Evolutionary conservation across 768 basidiomycete genomes (phyloP).

Genomic region (Auriscalpium orientale): DNA sequence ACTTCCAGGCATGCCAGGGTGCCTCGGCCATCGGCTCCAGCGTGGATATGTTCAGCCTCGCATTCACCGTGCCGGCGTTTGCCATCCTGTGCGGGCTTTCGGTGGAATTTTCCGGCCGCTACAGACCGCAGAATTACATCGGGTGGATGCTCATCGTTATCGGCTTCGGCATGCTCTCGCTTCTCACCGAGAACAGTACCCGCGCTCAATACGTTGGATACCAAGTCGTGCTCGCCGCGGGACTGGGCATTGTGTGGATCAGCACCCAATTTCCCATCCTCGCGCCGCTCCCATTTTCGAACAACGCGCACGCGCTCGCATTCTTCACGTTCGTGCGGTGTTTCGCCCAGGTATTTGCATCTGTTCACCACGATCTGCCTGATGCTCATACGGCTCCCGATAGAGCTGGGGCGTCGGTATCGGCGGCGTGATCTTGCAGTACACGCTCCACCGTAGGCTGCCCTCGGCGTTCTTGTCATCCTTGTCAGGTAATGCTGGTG

Average conservation of each 20-base stretch:
- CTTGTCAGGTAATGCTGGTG: conserved; percentile 31
- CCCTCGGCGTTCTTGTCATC: conserved; percentile 29
- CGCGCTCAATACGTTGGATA: conserved; percentile 10
- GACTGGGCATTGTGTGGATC: conserved; percentile 6
- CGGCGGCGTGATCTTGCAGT: conserved; percentile 43
- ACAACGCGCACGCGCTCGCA: conserved; percentile 27
- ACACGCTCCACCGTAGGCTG: conserved; percentile 34
- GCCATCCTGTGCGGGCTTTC: conserved; percentile 17
- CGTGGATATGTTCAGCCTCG: conserved; percentile 11
- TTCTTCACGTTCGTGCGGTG: conserved; percentile 22
- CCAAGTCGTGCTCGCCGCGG: conserved; percentile 7
- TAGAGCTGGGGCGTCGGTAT: conserved; percentile 47
- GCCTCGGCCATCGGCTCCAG: conserved; percentile 15
- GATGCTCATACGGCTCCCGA: too few relatives aligned
- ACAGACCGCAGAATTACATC: conserved; percentile 15
- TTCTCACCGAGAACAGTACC: conserved; percentile 5
- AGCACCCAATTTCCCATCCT: conserved; percentile 14
- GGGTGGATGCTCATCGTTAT: conserved; percentile 16
- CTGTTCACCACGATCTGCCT: too few relatives aligned
- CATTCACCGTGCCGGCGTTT: conserved; percentile 18
- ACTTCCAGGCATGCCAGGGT: conserved; percentile 23
- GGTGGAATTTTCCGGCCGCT: conserved; percentile 16
- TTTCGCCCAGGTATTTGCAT: conserved; percentile 14
- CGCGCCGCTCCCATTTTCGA: conserved; percentile 22
- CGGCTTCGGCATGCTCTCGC: conserved; percentile 15